Conservation (phyloP, 2,329 filamentous ascomycete species). For the Tolypocladium capitatum region DNA sequence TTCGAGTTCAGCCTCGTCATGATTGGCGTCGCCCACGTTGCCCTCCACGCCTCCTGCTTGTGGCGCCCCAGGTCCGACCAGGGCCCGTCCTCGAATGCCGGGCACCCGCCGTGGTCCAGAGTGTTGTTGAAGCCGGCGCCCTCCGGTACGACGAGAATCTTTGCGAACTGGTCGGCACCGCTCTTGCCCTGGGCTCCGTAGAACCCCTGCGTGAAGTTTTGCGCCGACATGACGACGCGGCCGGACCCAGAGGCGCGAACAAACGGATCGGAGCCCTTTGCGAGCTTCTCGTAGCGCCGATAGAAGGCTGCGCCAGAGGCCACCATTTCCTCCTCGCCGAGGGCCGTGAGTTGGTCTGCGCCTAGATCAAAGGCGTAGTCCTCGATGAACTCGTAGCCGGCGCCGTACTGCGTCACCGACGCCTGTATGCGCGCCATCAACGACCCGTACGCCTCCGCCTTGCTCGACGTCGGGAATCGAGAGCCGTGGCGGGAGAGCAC, state of each 20-base stretch:
- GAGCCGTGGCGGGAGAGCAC: conserved; percentile 76
- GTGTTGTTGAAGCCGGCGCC: conserved; percentile 61
- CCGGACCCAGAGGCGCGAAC: conserved; percentile 56
- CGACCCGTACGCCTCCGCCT: conserved; percentile 48
- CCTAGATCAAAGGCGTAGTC: conserved; percentile 60
- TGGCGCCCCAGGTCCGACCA: conserved; percentile 31
- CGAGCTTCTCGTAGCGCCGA: conserved; percentile 53
- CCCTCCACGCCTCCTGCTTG: conserved; percentile 44
- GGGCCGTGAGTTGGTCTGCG: conserved; percentile 52
- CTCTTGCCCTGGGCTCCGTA: conserved; percentile 30
- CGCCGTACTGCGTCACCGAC: conserved; percentile 40
- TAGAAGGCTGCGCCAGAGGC: conserved; percentile 69
- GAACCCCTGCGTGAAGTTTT: conserved; percentile 65
- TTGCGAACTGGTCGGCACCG: conserved; percentile 31
- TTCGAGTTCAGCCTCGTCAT: conserved; percentile 54
- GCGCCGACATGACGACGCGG: conserved; percentile 61
- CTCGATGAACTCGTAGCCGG: conserved; percentile 55
- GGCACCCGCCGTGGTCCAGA: conserved; percentile 61
- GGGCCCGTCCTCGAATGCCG: conserved; percentile 50
- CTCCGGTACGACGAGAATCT: conserved; percentile 60
- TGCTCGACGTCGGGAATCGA: conserved; percentile 61
- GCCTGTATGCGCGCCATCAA: conserved; percentile 54
- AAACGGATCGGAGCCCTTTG: conserved; percentile 48
- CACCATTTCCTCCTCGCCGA: conserved; percentile 55
- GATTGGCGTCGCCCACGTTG: conserved; percentile 54